Percentiles rank a stretch among this genome's conserved stretches.
phyloP scores from a whole-genome alignment of 2,329 filamentous ascomycete genomes.

The Davidsoniella eucalypti region DNA sequence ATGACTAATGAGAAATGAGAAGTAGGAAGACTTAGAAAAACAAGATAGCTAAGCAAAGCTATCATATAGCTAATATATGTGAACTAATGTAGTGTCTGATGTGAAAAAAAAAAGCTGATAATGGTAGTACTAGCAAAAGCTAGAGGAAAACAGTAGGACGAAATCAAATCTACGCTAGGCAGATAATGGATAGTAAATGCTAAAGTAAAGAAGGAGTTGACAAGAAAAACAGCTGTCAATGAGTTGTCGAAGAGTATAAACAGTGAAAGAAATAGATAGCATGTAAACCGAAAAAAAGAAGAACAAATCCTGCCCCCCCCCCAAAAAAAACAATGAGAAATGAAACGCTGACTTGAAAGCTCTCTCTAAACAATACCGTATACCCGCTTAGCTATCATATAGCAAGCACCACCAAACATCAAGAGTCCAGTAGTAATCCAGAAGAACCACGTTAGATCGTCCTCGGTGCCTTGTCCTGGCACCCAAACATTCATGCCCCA shows the following conservation, averaged over 20 bases:
- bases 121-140: too few relatives aligned
- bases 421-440: conserved; percentile 59
- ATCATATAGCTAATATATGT: too few relatives aligned
- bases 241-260: neutral
- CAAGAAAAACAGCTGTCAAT: neutral
- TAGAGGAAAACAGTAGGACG: too few relatives aligned
- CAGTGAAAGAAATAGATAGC: neutral
- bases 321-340: neutral
- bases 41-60: too few relatives aligned
- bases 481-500: conserved; percentile 99
- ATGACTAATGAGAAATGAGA: too few relatives aligned
- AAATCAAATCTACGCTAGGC: too few relatives aligned
- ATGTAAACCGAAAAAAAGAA: neutral
- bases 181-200: too few relatives aligned
- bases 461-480: conserved; percentile 72
- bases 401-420: conserved; percentile 65
- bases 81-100: too few relatives aligned
- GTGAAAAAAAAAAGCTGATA: too few relatives aligned
- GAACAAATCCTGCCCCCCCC: too few relatives aligned
- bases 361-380: conserved; percentile 53
- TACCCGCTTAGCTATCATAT: conserved; percentile 65
- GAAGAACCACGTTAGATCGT: conserved; percentile 59
- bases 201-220: too few relatives aligned
- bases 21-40: too few relatives aligned
- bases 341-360: neutral